Evolutionary conservation across 495 filamentous ascomycete species (phyloP).

Genomic region (Oidiodendron maius): DNA sequence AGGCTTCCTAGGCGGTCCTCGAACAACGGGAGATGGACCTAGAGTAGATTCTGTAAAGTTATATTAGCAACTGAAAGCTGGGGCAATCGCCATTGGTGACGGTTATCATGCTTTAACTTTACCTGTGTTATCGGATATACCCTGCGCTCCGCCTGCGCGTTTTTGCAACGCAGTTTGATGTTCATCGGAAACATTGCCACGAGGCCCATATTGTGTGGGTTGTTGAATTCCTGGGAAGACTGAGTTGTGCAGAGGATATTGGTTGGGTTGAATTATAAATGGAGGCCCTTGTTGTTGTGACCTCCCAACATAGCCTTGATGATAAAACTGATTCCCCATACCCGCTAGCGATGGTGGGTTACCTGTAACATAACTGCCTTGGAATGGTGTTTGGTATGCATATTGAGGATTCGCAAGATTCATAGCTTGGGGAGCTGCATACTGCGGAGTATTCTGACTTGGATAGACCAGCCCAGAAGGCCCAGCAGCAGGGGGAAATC

Average conservation of each 20-base stretch:
- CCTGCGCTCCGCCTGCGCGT: neutral
- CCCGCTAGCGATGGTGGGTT: neutral
- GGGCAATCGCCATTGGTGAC: neutral
- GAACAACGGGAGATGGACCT: slow-evolving; percentile 47
- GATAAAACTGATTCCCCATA: slow-evolving; percentile 13
- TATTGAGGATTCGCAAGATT: slow-evolving; percentile 34
- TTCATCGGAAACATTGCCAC: slow-evolving; percentile 12
- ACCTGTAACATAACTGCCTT: slow-evolving; percentile 14
- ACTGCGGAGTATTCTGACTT: slow-evolving; percentile 42
- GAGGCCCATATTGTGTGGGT: slow-evolving; percentile 7
- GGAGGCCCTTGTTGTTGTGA: slow-evolving; percentile 7
- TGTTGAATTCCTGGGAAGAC: neutral
- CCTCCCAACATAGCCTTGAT: slow-evolving; percentile 12
- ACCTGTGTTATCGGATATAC: too few relatives aligned
- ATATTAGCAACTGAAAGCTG: slow-evolving; percentile 4
- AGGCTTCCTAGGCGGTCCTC: slow-evolving; percentile 89
- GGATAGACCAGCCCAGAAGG: slow-evolving; percentile 36
- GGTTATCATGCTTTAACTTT: neutral
- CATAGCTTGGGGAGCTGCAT: slow-evolving; percentile 28
- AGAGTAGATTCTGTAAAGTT: slow-evolving; percentile 24
- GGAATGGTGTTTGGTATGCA: slow-evolving; percentile 14
- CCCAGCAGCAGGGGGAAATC: slow-evolving; percentile 32
- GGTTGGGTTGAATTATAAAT: slow-evolving; percentile 13
- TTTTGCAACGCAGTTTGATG: slow-evolving; percentile 2
- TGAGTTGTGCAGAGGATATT: slow-evolving; percentile 12